These are phyloP conservation scores for Daldinia bambusicola DNA, from an alignment of 495 filamentous ascomycete species.

Conservation along the genomic window DNA sequence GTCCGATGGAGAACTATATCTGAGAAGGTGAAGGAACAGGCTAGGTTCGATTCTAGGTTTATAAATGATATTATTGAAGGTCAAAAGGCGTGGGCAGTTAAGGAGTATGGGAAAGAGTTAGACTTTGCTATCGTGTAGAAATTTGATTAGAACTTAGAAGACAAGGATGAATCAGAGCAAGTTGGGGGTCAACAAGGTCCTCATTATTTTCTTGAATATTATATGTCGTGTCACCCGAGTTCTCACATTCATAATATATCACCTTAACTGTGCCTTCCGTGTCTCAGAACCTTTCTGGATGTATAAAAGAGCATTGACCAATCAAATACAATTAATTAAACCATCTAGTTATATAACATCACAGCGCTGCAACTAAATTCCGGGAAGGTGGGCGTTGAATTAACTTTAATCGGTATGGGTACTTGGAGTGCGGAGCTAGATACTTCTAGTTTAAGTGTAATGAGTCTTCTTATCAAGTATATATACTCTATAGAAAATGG, in stretches of 20 bases:
- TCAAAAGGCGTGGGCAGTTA: conserved; percentile 40
- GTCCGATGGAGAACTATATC: conserved; percentile 47
- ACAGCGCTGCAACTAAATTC: conserved; percentile 15
- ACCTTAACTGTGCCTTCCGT: neutral
- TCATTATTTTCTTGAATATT: too few relatives aligned
- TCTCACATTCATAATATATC: neutral
- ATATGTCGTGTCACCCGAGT: too few relatives aligned
- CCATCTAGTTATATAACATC: neutral
- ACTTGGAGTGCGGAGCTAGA: conserved; percentile 1
- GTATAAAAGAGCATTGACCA: conserved; percentile 17
- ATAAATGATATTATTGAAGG: conserved; percentile 39
- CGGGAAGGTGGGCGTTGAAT: conserved; percentile 1
- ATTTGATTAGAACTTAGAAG: neutral
- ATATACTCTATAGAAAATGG: conserved; percentile 10
- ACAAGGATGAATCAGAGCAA: neutral
- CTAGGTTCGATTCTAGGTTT: conserved; percentile 44
- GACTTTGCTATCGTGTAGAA: conserved; percentile 25
- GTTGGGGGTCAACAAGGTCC: too few relatives aligned
- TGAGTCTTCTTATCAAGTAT: conserved; percentile 13
- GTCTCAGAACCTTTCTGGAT: too few relatives aligned
- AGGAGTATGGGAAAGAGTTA: conserved; percentile 18
- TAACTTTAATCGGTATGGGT: conserved; percentile 10
- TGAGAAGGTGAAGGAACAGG: conserved; percentile 29
- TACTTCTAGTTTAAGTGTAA: neutral
- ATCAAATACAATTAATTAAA: conserved; percentile 5